These are phyloP conservation scores for Neopestalotiopsis rosae DNA, from an alignment of 2,329 filamentous ascomycete genomes.

Conservation along the genomic window DNA sequence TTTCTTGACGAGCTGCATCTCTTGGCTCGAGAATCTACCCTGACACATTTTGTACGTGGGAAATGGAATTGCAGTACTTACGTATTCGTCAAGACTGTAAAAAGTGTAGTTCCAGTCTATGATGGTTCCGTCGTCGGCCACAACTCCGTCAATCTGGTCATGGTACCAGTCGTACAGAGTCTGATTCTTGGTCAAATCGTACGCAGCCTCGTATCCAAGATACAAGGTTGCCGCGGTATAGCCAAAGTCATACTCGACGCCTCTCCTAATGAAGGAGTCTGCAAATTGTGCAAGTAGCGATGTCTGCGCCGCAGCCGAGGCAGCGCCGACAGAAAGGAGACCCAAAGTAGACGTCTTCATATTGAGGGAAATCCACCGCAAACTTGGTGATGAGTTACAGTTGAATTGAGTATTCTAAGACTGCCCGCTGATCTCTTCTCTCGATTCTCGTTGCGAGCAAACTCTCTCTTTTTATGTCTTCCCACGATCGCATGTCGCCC, in stretches of 20 bases:
- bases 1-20: background rate
- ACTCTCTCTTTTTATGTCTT: constrained; percentile 7
- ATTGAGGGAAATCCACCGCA: background rate
- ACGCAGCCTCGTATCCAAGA: constrained; percentile 50
- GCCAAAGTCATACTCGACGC: constrained; percentile 43
- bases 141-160: constrained; percentile 47
- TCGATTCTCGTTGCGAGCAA: background rate
- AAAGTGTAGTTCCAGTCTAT: constrained; percentile 49
- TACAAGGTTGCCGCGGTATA: constrained; percentile 54
- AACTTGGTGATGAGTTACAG: background rate
- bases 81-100: constrained; percentile 57
- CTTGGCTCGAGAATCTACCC: background rate
- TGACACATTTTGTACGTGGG: background rate
- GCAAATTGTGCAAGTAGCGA: constrained; percentile 31
- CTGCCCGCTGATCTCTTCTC: background rate
- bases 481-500: background rate
- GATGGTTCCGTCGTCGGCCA: constrained; percentile 55
- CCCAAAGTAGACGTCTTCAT: constrained; percentile 7
- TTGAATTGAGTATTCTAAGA: background rate
- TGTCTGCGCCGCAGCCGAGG: constrained; percentile 9
- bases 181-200: constrained; percentile 47
- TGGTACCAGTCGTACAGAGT: constrained; percentile 50
- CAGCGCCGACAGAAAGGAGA: background rate
- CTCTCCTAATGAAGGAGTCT: constrained; percentile 49
- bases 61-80: background rate